These are phyloP conservation scores for Eutrema japonicum DNA, from an alignment of 345 rosid genomes.

Conservation along the genomic window DNA sequence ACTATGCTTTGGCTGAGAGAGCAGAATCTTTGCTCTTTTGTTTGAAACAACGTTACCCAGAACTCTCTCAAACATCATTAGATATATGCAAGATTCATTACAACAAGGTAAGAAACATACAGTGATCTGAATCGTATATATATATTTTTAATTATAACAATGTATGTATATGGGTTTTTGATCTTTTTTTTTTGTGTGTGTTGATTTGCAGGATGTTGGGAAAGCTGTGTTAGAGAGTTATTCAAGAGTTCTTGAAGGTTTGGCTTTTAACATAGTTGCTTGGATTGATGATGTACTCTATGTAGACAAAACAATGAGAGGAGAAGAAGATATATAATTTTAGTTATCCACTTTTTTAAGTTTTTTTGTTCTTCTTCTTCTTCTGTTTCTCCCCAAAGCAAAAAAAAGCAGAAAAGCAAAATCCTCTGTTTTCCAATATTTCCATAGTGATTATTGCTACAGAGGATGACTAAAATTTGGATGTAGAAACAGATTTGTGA, in stretches of 20 bases:
- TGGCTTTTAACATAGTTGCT: too few relatives aligned
- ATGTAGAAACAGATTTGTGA: neutral
- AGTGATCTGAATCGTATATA: neutral
- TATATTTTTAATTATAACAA: neutral
- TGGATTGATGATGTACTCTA: slow-evolving; percentile 88
- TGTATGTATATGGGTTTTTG: too few relatives aligned
- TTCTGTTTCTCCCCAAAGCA: neutral
- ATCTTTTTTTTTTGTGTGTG: neutral
- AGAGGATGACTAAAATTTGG: neutral
- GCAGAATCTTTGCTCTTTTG: slow-evolving; percentile 78
- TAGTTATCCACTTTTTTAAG: neutral
- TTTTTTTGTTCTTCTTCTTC: neutral
- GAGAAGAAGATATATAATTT: slow-evolving; percentile 26
- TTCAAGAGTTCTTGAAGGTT: slow-evolving; percentile 92
- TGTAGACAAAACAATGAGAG: slow-evolving; percentile 59
- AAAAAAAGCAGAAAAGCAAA: neutral
- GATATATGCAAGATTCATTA: slow-evolving; percentile 92
- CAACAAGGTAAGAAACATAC: slow-evolving; percentile 56
- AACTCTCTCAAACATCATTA: slow-evolving; percentile 82
- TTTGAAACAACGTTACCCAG: slow-evolving; percentile 86
- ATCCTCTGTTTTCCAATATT: slow-evolving; percentile 2
- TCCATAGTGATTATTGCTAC: slow-evolving; percentile 5
- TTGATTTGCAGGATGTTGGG: slow-evolving; percentile 83
- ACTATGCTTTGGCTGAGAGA: slow-evolving; percentile 74
- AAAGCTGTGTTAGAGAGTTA: slow-evolving; percentile 90